Percentiles rank a stretch among this genome's conserved stretches.
These are phyloP conservation scores for Tremella yokohamensis DNA, from an alignment of 768 basidiomycete species.

Conservation along the genomic window DNA sequence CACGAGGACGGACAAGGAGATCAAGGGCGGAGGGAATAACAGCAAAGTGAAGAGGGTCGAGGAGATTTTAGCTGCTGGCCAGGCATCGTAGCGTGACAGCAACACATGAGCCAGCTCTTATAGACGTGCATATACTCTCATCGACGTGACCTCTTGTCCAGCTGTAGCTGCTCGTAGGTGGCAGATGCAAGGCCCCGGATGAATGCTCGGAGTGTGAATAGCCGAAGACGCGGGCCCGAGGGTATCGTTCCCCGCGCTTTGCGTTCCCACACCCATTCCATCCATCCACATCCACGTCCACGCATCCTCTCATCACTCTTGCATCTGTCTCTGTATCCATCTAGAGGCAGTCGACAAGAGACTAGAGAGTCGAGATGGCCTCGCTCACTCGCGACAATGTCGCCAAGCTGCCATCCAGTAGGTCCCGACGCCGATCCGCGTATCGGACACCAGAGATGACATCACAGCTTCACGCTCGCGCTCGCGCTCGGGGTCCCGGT, in stretches of 20 bases:
- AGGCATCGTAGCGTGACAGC: not conserved
- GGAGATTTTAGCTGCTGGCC: conserved; percentile 60
- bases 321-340: no score
- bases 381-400: conserved; percentile 13
- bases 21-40: conserved; percentile 64
- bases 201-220: no score
- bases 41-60: conserved; percentile 76
- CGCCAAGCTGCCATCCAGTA: conserved; percentile 12
- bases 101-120: not conserved
- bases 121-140: not conserved
- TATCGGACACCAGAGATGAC: not conserved
- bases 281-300: no score
- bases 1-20: conserved; percentile 70
- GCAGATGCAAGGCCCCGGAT: no score
- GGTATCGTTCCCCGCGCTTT: no score
- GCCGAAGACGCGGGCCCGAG: no score
- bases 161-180: no score
- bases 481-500: conserved; percentile 14
- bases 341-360: no score
- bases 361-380: no score
- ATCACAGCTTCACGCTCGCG: not conserved
- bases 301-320: no score
- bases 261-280: no score
- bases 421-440: not conserved
- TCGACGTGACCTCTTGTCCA: not conserved